These are phyloP conservation scores for Sclerotinia glacialis DNA, from an alignment of 2,329 filamentous ascomycete species.

Conservation along the genomic window DNA sequence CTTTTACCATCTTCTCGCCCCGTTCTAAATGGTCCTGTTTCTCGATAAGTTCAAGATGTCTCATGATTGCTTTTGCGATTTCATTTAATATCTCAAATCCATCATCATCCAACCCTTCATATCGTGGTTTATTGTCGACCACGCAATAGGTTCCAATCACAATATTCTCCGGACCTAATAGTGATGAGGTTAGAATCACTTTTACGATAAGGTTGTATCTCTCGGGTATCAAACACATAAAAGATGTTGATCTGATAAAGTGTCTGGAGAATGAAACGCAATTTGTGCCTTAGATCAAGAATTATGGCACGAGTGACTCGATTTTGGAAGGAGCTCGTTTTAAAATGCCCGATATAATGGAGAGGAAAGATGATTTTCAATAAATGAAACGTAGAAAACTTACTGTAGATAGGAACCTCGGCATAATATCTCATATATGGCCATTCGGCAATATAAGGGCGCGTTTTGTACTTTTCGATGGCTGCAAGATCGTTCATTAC, in stretches of 20 bases:
- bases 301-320: too few relatives aligned
- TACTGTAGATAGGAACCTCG: slow-evolving; percentile 32
- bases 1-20: slow-evolving; percentile 52
- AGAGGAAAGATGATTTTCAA: neutral
- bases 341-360: neutral
- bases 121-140: slow-evolving; percentile 53
- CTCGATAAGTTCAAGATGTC: slow-evolving; percentile 57
- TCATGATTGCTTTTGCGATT: slow-evolving; percentile 54
- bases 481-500: slow-evolving; percentile 31
- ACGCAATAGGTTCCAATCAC: slow-evolving; percentile 61
- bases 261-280: neutral
- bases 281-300: neutral
- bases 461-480: slow-evolving; percentile 25
- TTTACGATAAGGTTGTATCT: too few relatives aligned
- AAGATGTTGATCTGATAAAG: neutral
- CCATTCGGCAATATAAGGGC: slow-evolving; percentile 28
- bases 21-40: slow-evolving; percentile 49
- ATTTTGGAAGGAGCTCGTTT: too few relatives aligned
- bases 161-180: slow-evolving; percentile 24
- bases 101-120: slow-evolving; percentile 46
- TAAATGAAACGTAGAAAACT: neutral
- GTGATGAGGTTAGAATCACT: neutral
- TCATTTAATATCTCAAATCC: slow-evolving; percentile 54
- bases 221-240: too few relatives aligned
- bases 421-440: slow-evolving; percentile 35